phyloP scores from a whole-genome alignment of 768 basidiomycete genomes.

The Roridomyces roridus region DNA sequence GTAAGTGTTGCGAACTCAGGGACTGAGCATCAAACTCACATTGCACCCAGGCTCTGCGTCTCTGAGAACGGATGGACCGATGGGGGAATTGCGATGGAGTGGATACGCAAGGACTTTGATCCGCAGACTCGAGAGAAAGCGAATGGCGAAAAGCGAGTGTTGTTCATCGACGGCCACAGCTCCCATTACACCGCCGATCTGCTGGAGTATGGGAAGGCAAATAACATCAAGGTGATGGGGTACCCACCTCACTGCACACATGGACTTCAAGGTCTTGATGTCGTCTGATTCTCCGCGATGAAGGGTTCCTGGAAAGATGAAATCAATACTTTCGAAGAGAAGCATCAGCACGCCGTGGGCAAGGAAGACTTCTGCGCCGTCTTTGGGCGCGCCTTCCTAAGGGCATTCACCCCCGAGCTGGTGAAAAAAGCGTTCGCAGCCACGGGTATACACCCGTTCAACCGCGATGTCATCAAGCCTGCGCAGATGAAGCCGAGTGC shows the following conservation, averaged over 20 bases:
- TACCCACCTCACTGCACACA: slow-evolving; percentile 47
- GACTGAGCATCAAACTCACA: not conserved
- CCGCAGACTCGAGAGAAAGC: slow-evolving; percentile 31
- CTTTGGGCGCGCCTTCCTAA: slow-evolving; percentile 30
- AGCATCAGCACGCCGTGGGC: slow-evolving; percentile 16
- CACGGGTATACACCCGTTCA: slow-evolving; percentile 37
- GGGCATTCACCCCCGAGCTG: slow-evolving; percentile 26
- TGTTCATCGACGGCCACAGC: not conserved
- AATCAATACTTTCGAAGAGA: slow-evolving; percentile 10
- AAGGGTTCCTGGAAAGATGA: slow-evolving; percentile 32
- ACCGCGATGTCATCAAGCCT: slow-evolving; percentile 29
- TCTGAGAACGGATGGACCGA: slow-evolving; percentile 41
- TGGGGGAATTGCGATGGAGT: slow-evolving; percentile 41
- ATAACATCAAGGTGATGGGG: slow-evolving; percentile 37
- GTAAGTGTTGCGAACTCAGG: slow-evolving; percentile 15
- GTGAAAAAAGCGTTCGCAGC: slow-evolving; percentile 35
- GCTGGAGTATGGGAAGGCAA: not conserved
- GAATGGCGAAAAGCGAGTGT: not conserved
- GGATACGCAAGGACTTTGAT: slow-evolving; percentile 44
- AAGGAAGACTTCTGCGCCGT: slow-evolving; percentile 36
- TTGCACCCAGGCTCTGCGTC: slow-evolving; percentile 24
- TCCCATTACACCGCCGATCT: not conserved
- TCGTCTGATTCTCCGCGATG: slow-evolving; percentile 33
- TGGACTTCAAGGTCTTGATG: slow-evolving; percentile 38
- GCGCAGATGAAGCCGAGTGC: slow-evolving; percentile 31